phyloP scores from a whole-genome alignment of 2,329 filamentous ascomycete species.

The Sarocladiaceae sp. region DNA sequence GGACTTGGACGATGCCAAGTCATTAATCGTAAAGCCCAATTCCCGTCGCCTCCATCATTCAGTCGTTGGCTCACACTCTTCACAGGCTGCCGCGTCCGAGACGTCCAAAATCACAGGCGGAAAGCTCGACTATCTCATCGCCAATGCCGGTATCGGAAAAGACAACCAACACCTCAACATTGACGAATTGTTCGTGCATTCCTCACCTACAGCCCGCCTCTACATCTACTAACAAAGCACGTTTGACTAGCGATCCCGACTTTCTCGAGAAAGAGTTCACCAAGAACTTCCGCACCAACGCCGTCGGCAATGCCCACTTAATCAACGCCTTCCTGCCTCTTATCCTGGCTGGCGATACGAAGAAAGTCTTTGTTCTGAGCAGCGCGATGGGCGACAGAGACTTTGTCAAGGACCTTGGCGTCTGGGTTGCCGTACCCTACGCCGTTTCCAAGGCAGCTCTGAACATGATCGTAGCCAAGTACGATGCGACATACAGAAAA shows the following conservation, averaged over 20 bases:
- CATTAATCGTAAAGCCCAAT: slow-evolving; percentile 11
- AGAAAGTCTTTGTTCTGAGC: slow-evolving; percentile 43
- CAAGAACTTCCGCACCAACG: slow-evolving; percentile 35
- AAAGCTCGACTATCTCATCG: slow-evolving; percentile 42
- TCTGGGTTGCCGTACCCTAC: slow-evolving; percentile 33
- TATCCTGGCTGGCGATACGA: slow-evolving; percentile 37
- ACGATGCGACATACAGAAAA: slow-evolving; percentile 36
- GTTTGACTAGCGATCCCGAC: not conserved
- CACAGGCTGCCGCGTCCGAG: not conserved
- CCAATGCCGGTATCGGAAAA: slow-evolving; percentile 34
- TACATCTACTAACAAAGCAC: not conserved
- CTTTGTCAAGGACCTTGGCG: slow-evolving; percentile 26
- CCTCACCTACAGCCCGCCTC: not conserved
- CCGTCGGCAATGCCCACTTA: slow-evolving; percentile 42
- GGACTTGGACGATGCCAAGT: not conserved
- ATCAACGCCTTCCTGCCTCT: slow-evolving; percentile 47
- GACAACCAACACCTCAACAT: not conserved
- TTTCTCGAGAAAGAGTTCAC: slow-evolving; percentile 7
- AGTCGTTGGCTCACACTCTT: not conserved
- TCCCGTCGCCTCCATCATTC: too few species aligned
- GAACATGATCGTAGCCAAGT: slow-evolving; percentile 44
- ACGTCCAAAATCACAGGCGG: slow-evolving; percentile 23
- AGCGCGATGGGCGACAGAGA: slow-evolving; percentile 39
- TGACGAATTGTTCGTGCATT: not conserved
- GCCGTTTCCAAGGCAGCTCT: slow-evolving; percentile 42